Percentiles rank a stretch among this genome's conserved stretches.
phyloP scores from a whole-genome alignment of 2,329 filamentous ascomycete species.

The Penicillium vulpinum region DNA sequence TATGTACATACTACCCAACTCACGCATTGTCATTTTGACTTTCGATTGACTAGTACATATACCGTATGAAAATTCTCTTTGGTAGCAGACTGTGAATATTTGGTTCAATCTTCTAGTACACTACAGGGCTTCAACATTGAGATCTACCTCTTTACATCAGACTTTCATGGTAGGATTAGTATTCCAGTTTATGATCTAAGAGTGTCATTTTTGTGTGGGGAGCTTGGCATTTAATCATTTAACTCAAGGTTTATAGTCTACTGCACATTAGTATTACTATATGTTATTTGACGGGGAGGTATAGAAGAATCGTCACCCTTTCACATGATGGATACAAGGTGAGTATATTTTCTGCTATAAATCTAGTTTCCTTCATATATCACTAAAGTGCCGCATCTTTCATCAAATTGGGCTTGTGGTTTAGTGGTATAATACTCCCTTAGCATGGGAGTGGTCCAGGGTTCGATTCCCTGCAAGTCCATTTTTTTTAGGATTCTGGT shows the following conservation, averaged over 20 bases:
- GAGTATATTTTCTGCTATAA: too few species aligned
- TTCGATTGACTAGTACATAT: background rate
- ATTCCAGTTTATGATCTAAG: background rate
- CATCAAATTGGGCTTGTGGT: conserved; percentile 37
- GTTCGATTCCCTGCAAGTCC: conserved; percentile 53
- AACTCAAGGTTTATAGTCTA: background rate
- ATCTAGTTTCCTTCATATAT: background rate
- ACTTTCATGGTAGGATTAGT: background rate
- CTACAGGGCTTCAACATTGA: background rate
- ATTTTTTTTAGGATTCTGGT: conserved; percentile 26
- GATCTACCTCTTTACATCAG: background rate
- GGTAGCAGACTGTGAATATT: background rate
- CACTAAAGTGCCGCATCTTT: accelerated
- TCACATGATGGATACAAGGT: too few species aligned
- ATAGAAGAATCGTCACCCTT: background rate
- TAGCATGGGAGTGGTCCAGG: conserved; percentile 51
- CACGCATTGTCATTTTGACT: background rate
- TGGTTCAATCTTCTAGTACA: background rate
- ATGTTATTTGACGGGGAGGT: too few species aligned
- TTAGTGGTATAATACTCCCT: conserved; percentile 51
- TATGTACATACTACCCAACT: background rate
- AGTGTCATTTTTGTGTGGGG: background rate
- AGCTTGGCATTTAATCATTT: too few species aligned
- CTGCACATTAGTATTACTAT: background rate
- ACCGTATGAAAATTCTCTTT: too few species aligned